Evolutionary conservation across 768 basidiomycete species (phyloP).

Genomic region (Xanthoconium stramineum): DNA sequence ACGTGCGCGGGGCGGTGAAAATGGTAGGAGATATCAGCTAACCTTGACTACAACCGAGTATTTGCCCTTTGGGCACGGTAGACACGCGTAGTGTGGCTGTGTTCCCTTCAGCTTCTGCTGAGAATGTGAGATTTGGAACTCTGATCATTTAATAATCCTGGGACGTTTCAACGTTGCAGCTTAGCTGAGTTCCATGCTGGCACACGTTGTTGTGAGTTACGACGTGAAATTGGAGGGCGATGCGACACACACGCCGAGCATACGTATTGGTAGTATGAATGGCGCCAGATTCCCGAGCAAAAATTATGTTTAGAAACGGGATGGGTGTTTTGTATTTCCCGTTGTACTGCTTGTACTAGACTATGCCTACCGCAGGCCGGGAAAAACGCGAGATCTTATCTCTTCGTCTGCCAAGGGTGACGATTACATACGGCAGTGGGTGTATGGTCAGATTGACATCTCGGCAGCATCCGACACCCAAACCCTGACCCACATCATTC

Average conservation of each 20-base stretch:
- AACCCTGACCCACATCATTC: too few relatives aligned
- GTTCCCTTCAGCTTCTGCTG: too few relatives aligned
- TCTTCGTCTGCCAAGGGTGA: too few relatives aligned
- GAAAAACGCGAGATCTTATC: too few relatives aligned
- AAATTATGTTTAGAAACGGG: background rate
- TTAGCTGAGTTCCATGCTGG: background rate
- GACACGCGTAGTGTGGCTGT: constrained; percentile 4
- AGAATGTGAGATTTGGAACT: too few relatives aligned
- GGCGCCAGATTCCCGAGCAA: background rate
- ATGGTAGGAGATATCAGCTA: constrained; percentile 10
- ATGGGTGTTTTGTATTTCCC: background rate
- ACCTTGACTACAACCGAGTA: constrained; percentile 31
- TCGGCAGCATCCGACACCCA: too few relatives aligned
- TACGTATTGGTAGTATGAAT: background rate
- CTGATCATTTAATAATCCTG: background rate
- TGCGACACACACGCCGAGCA: background rate
- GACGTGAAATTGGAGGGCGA: background rate
- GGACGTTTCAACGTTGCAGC: background rate
- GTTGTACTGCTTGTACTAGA: too few relatives aligned
- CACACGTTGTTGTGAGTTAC: background rate
- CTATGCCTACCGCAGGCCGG: too few relatives aligned
- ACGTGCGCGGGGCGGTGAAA: background rate
- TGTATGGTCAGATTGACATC: too few relatives aligned
- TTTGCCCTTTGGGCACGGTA: constrained; percentile 37
- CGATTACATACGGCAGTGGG: too few relatives aligned